Percentiles rank a stretch among this genome's conserved stretches.
These are phyloP conservation scores for Aspergillus sp. DNA, from an alignment of 2,329 filamentous ascomycete genomes.

Conservation along the genomic window DNA sequence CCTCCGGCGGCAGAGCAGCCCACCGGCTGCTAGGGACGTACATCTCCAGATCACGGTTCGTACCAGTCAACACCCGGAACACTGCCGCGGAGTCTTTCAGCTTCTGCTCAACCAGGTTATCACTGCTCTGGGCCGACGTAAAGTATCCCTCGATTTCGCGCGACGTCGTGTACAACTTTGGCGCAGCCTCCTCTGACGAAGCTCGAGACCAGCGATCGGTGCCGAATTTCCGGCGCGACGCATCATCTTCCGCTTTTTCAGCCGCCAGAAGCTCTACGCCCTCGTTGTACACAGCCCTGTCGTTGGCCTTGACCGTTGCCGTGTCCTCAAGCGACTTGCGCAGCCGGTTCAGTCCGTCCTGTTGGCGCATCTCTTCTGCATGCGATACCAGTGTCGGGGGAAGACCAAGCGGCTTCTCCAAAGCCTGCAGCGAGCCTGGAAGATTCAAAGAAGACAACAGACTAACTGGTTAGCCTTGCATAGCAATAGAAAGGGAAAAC, in stretches of 20 bases:
- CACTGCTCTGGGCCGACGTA: conserved; percentile 66
- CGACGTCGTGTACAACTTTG: conserved; percentile 72
- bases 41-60: conserved; percentile 78
- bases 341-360: conserved; percentile 77
- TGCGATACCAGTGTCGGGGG: conserved; percentile 84
- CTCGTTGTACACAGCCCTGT: conserved; percentile 77
- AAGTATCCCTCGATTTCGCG: conserved; percentile 86
- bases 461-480: conserved; percentile 29
- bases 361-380: conserved; percentile 89
- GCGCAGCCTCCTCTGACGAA: conserved; percentile 67
- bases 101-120: conserved; percentile 74
- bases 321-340: conserved; percentile 83
- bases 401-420: conserved; percentile 90
- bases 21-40: conserved; percentile 85
- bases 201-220: conserved; percentile 81
- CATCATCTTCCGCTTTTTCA: conserved; percentile 82
- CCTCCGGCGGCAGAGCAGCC: conserved; percentile 73
- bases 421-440: conserved; percentile 86
- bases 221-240: conserved; percentile 74
- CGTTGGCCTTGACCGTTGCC: conserved; percentile 80
- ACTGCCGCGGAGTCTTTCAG: conserved; percentile 73
- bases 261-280: conserved; percentile 74
- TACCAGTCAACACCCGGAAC: conserved; percentile 73
- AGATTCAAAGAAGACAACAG: conserved; percentile 79
- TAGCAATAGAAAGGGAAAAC: conserved; percentile 14